These are phyloP conservation scores for Candida orba DNA, from an alignment of 805 yeast genomes.

Conservation along the genomic window DNA sequence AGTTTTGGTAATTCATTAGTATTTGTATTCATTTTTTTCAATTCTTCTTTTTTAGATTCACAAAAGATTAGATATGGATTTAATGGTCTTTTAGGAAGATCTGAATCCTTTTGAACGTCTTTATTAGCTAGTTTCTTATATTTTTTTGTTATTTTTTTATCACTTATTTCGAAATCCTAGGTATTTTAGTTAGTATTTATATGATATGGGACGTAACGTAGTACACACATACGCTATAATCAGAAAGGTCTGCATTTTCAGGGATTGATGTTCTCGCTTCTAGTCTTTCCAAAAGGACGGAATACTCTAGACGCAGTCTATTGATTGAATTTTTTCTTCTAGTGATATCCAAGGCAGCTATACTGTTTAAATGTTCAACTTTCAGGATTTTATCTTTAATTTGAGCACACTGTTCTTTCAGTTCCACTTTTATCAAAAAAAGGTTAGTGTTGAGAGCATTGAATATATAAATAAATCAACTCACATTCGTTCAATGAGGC, in stretches of 20 bases:
- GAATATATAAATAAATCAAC: too few relatives aligned
- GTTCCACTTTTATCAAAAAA: slow-evolving; percentile 20
- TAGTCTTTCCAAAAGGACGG: slow-evolving; percentile 69
- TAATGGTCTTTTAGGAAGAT: slow-evolving; percentile 81
- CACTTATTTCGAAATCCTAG: slow-evolving; percentile 12
- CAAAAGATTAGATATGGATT: slow-evolving; percentile 78
- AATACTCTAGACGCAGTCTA: slow-evolving; percentile 75
- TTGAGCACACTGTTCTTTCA: slow-evolving; percentile 64
- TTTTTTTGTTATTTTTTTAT: slow-evolving; percentile 15
- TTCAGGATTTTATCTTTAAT: slow-evolving; percentile 61
- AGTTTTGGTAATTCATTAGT: slow-evolving; percentile 62
- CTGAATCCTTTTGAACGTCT: slow-evolving; percentile 59
- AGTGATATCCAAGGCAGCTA: slow-evolving; percentile 65
- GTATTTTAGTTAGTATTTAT: not conserved
- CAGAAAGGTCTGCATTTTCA: slow-evolving; percentile 9
- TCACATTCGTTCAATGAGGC: not conserved
- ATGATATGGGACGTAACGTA: not conserved
- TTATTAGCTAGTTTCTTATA: slow-evolving; percentile 22
- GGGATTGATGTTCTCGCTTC: slow-evolving; percentile 43
- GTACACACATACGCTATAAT: not conserved
- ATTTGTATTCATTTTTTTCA: slow-evolving; percentile 49
- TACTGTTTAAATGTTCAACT: slow-evolving; percentile 71
- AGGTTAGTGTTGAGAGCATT: not conserved
- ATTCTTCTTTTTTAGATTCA: slow-evolving; percentile 73
- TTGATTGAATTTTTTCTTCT: slow-evolving; percentile 72